Conservation (phyloP, 352 stramenopile genomes). For the Globisporangium acanthophoron region DNA sequence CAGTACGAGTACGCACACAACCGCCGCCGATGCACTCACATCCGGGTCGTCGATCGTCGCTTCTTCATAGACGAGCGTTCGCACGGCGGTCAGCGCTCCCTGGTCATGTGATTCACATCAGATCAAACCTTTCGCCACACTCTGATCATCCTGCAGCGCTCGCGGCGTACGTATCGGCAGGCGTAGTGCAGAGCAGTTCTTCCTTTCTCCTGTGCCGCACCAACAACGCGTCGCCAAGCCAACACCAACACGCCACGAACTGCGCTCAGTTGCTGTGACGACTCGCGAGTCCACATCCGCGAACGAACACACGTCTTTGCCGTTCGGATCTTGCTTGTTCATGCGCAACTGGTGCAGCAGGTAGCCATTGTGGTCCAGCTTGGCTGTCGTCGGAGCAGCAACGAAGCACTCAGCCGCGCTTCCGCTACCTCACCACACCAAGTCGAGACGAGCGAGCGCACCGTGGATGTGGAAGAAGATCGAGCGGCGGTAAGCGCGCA, state of each 20-base stretch:
- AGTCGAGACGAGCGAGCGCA: slow-evolving; percentile 9
- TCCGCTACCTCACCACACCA: no score
- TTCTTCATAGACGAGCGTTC: slow-evolving; percentile 67
- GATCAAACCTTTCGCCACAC: neutral
- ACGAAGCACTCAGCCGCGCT: no score
- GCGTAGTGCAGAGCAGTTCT: slow-evolving; percentile 71
- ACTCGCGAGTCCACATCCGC: neutral
- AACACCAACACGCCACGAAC: neutral
- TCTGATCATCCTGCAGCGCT: no score
- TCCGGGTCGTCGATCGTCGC: slow-evolving; percentile 72
- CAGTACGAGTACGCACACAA: neutral
- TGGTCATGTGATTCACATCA: slow-evolving; percentile 13
- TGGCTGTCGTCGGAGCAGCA: slow-evolving; percentile 22
- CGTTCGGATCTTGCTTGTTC: slow-evolving; percentile 65
- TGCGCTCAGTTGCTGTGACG: neutral
- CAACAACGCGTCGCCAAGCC: neutral
- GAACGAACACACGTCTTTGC: slow-evolving; percentile 44
- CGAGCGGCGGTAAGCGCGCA: slow-evolving; percentile 60
- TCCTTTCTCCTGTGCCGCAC: slow-evolving; percentile 52
- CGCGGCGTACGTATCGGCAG: slow-evolving; percentile 42
- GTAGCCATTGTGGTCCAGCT: slow-evolving; percentile 67
- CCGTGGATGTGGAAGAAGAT: slow-evolving; percentile 80
- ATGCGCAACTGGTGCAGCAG: slow-evolving; percentile 53
- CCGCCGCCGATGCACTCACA: slow-evolving; percentile 14
- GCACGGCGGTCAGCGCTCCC: slow-evolving; percentile 46